These are phyloP conservation scores for Leishmania martiniquensis DNA, from an alignment of 208 protist species.

Conservation along the genomic window DNA sequence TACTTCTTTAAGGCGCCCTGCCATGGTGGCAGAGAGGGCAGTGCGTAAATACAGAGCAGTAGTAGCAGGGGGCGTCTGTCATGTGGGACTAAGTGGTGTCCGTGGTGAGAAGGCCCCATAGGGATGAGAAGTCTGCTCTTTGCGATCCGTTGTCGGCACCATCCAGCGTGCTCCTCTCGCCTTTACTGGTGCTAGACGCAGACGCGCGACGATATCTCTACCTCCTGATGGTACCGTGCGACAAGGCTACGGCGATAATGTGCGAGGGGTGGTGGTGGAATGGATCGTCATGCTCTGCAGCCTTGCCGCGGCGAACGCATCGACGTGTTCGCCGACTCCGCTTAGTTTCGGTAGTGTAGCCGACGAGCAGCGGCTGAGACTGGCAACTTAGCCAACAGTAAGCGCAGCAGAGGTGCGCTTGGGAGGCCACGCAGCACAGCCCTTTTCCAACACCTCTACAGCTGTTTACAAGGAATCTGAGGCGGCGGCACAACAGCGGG, in stretches of 20 bases:
- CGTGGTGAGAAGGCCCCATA: slow-evolving; percentile 31
- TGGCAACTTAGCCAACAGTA: slow-evolving; percentile 19
- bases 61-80: slow-evolving; percentile 8
- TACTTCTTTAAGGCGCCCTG: not conserved
- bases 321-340: slow-evolving; percentile 26
- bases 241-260: slow-evolving; percentile 34
- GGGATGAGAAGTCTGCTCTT: slow-evolving; percentile 24
- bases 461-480: not conserved
- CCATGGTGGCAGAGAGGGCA: not conserved
- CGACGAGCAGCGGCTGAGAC: slow-evolving; percentile 43
- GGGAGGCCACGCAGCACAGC: slow-evolving; percentile 41
- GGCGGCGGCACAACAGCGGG: not conserved
- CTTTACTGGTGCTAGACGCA: not conserved
- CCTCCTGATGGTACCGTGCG: slow-evolving; percentile 22
- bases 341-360: slow-evolving; percentile 41
- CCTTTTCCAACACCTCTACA: slow-evolving; percentile 35
- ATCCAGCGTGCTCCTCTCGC: slow-evolving; percentile 25
- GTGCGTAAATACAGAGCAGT: not conserved
- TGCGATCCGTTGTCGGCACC: slow-evolving; percentile 32
- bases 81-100: slow-evolving; percentile 20
- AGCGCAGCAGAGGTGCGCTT: slow-evolving; percentile 34
- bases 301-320: slow-evolving; percentile 36
- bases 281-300: slow-evolving; percentile 54
- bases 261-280: slow-evolving; percentile 29
- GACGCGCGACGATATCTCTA: slow-evolving; percentile 21